Evolutionary conservation across 208 protist species (phyloP).

Genomic region (Histomonas meleagridis): DNA sequence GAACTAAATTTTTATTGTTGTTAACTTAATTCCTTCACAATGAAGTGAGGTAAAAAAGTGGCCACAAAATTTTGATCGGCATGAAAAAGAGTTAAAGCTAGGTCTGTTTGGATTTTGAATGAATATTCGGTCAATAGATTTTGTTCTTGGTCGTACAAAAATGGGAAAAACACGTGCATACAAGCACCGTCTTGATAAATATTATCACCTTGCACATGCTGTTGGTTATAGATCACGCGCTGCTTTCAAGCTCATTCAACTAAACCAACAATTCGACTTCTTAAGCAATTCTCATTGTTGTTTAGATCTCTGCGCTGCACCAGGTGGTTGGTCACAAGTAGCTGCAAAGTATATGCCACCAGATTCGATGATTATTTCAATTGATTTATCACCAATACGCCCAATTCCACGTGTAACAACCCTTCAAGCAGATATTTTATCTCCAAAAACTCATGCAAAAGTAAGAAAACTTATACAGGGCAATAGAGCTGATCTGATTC

Average conservation of each 20-base stretch:
- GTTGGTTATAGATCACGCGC: slow-evolving; percentile 66
- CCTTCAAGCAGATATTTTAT: slow-evolving; percentile 84
- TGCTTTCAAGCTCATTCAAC: slow-evolving; percentile 96
- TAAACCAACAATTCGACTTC: slow-evolving; percentile 97
- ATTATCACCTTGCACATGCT: slow-evolving; percentile 23
- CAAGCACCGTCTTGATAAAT: slow-evolving; percentile 25
- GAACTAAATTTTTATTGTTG: too few species aligned
- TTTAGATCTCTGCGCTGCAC: slow-evolving; percentile 61
- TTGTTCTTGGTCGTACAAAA: too few species aligned
- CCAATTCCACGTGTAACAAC: slow-evolving; percentile 79
- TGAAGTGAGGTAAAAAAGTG: too few species aligned
- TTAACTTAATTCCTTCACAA: too few species aligned
- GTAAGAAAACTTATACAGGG: slow-evolving; percentile 79
- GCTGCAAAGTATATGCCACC: slow-evolving; percentile 83
- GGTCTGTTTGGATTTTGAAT: too few species aligned
- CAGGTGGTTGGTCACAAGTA: slow-evolving; percentile 56
- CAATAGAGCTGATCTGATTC: slow-evolving; percentile 68
- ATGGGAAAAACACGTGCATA: slow-evolving; percentile 34
- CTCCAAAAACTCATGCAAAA: slow-evolving; percentile 75
- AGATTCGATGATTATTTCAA: slow-evolving; percentile 78
- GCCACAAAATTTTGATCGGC: too few species aligned
- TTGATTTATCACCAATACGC: slow-evolving; percentile 74
- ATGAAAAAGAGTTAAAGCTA: too few species aligned
- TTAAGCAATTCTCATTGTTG: slow-evolving; percentile 65
- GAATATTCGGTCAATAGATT: too few species aligned